These are phyloP conservation scores for Linderina pennispora DNA, from an alignment of 192 early-diverging fungal genomes.

Conservation along the genomic window DNA sequence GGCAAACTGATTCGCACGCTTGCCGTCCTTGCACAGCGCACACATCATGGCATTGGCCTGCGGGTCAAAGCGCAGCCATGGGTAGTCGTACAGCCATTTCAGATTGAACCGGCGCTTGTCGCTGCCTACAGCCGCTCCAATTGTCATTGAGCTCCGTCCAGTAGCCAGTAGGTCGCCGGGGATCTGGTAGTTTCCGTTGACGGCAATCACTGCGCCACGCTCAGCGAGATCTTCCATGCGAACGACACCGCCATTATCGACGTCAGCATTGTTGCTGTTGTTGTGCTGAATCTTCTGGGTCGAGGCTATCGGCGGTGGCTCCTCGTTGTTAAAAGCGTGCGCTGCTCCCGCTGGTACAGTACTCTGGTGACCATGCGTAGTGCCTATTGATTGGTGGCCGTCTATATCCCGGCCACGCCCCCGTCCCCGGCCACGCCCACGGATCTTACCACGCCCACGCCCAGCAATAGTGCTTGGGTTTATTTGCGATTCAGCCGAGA, in stretches of 20 bases:
- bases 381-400: too few relatives aligned
- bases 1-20: slow-evolving; percentile 41
- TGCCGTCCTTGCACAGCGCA: slow-evolving; percentile 28
- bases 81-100: slow-evolving; percentile 44
- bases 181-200: slow-evolving; percentile 6
- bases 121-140: slow-evolving; percentile 30
- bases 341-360: slow-evolving; percentile 1
- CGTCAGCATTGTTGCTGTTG: background rate
- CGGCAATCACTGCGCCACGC: slow-evolving; percentile 14
- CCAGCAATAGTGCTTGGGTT: background rate
- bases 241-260: slow-evolving; percentile 11
- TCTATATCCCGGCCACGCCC: background rate
- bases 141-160: slow-evolving; percentile 36
- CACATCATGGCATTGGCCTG: slow-evolving; percentile 35
- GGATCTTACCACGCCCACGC: background rate
- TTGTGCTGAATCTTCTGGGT: background rate
- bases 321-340: too few relatives aligned
- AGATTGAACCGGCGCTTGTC: slow-evolving; percentile 45
- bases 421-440: slow-evolving; percentile 2
- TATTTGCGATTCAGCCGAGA: background rate
- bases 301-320: background rate
- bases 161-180: slow-evolving; percentile 7
- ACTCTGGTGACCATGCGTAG: too few relatives aligned
- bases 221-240: slow-evolving; percentile 29
- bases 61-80: slow-evolving; percentile 37